Conservation (phyloP, 441 rosid genomes). For the Populus tomentosa region DNA sequence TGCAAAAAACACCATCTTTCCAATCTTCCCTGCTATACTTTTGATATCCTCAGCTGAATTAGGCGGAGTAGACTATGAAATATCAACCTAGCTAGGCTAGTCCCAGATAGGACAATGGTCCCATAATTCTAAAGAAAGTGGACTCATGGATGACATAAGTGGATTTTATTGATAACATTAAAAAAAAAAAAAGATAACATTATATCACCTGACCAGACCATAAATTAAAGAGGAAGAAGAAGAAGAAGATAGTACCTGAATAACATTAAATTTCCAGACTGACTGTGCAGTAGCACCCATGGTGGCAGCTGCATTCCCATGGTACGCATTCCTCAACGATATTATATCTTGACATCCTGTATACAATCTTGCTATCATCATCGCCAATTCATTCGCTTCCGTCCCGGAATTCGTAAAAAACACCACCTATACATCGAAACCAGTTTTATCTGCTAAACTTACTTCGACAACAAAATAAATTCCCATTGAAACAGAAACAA, state of each 20-base stretch:
- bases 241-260: conserved; percentile 48
- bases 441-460: neutral
- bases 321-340: conserved; percentile 82
- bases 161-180: neutral
- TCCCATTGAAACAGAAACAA: neutral
- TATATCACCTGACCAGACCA: neutral
- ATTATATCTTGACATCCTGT: conserved; percentile 83
- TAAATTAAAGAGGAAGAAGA: neutral
- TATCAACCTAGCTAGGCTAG: neutral
- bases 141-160: neutral
- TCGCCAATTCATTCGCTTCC: conserved; percentile 91
- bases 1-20: neutral
- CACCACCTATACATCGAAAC: conserved; percentile 47
- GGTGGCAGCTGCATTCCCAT: conserved; percentile 85
- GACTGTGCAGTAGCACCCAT: conserved; percentile 90
- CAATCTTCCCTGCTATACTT: neutral
- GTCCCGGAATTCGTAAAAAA: conserved; percentile 96
- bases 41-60: neutral
- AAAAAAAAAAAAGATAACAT: too few species aligned
- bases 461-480: neutral
- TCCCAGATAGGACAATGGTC: neutral
- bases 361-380: conserved; percentile 92
- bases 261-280: conserved; percentile 73
- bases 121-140: neutral
- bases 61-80: neutral